Evolutionary conservation across 1,139 yeast species (phyloP), one percentile per base, ranked within the genome.

Genomic region (Taphrina communis): DNA sequence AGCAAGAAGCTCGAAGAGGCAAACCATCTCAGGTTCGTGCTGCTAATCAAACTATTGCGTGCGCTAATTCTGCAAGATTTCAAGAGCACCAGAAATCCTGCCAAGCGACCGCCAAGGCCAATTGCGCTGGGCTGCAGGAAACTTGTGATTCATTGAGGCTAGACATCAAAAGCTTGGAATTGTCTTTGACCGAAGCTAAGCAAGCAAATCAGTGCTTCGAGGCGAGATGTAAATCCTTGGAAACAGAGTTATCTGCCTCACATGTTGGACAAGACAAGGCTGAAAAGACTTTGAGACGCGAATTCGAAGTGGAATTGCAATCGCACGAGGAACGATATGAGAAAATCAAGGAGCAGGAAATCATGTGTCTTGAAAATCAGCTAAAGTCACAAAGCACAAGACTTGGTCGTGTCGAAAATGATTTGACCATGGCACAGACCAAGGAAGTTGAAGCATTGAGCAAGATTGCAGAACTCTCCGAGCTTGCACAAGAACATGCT

Each of bases 281-380:
- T 19, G 53, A 50, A 7, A 8, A 21, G 36, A 19, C 19, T 2
- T n/a, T 50, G 6, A 50, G 36, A 21, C 36, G 9, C 36, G 53
- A 50, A 50, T 50, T 50, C n/a, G 53, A 50, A 21, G 8, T 21
- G 36, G 53, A 50, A 25, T 11, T 21, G 36, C 8, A 21, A 11
- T 21, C 36, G 19, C 53, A 50, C 11, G 58, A 53, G 36, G 42
- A 53, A 53, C 42, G 58, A 35, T 53, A 19, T 25, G 35, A 6
- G 6, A 53, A 25, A 8, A 17, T 53, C 25, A 53, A 53, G 17
- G 53, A 42, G 42, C 62, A 58, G 35, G 62, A 58, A 7, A 9
- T 17, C 19, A 58, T 58, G 62, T 19, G 21, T 8, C 39, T 44
- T 12, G 62, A 58, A 36, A 58, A 58, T 17, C 62, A 44, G 19